Base-by-base conservation (phyloP, 768 basidiomycete genomes). In the Podaxis mareebaensis region DNA sequence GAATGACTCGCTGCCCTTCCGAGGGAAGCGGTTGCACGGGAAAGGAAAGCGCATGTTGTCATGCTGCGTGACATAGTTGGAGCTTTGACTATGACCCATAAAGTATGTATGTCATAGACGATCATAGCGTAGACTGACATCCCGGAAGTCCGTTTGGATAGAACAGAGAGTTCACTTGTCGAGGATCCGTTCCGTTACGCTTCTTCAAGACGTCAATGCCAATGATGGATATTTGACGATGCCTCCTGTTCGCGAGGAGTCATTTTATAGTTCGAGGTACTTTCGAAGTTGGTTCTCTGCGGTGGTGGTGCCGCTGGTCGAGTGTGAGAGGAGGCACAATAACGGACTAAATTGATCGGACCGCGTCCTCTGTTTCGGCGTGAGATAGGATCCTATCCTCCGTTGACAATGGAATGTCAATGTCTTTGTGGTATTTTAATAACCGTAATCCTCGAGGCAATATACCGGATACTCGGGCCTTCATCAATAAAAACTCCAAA, bases 361-460 rank as follows among this genome's bases (percentile, higher is more conserved):
- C 46, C n/a, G 42, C 48, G 28, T 49, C 54, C 54, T 57, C 36
- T 57, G 61, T 63, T 48, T 52, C 24, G 55, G 61, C 54, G 61
- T 63, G 61, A 56, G 61, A 63, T 39, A 42, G 4, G 13, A 17
- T 33, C 40, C n/a, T 28, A 44, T 38, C 38, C 42, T 63, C 61
- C 61, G 61, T 57, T 63, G 61, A 63, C 61, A 63, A 44, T 63
- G 55, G 61, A 63, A 39, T 28, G 17, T 48, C 53, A n/a, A n/a
- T 49, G 13, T 17, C 54, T 56, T 30, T 40, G 4, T 55, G 17
- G 13, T n/a, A 40, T 48, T 63, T 48, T 54, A 48, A 48, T 55
- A 42, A 52, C 44, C 26, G 13, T 40, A 26, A 20, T 33, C 24
- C 36, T 15, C 26, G 30, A 42, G 26, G 46, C 58, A 59, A n/a